Evolutionary conservation across 495 filamentous ascomycete genomes (phyloP).

Genomic region (Niebla homalea): DNA sequence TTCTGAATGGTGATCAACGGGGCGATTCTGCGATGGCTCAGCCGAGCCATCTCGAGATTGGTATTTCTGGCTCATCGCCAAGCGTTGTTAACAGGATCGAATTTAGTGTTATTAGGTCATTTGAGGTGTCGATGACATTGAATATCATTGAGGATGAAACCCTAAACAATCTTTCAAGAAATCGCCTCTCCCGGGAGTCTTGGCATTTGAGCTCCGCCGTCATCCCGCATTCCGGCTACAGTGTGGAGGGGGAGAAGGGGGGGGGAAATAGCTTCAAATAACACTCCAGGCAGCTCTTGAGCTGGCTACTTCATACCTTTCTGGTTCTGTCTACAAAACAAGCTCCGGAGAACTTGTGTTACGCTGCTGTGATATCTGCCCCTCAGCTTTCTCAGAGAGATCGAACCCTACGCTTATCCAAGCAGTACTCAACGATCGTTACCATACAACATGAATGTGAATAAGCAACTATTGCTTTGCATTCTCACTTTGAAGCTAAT

Average conservation of each 20-base stretch:
- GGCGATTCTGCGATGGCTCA: slow-evolving; percentile 17
- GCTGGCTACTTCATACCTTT: no score
- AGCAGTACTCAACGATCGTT: neutral
- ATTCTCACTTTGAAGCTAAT: no score
- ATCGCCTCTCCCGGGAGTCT: slow-evolving; percentile 3
- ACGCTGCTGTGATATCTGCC: slow-evolving; percentile 4
- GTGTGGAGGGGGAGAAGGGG: no score
- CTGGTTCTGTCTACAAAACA: no score
- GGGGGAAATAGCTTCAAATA: neutral
- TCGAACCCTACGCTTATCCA: neutral
- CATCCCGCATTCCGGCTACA: slow-evolving; percentile 6
- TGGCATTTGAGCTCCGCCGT: slow-evolving; percentile 2
- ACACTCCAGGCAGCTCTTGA: slow-evolving; percentile 2
- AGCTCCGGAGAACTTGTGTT: neutral
- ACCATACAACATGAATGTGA: slow-evolving; percentile 46
- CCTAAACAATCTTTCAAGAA: neutral
- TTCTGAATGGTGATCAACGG: slow-evolving; percentile 17
- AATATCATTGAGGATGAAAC: no score
- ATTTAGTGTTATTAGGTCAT: neutral
- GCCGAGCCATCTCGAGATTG: slow-evolving; percentile 33
- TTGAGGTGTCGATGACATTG: neutral
- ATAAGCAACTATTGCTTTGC: slow-evolving; percentile 3
- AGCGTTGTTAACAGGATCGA: neutral
- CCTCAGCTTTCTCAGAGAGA: neutral
- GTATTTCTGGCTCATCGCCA: slow-evolving; percentile 62